These are phyloP conservation scores for Skeletonema costatum DNA, from an alignment of 108 stramenopile species.

Conservation along the genomic window DNA sequence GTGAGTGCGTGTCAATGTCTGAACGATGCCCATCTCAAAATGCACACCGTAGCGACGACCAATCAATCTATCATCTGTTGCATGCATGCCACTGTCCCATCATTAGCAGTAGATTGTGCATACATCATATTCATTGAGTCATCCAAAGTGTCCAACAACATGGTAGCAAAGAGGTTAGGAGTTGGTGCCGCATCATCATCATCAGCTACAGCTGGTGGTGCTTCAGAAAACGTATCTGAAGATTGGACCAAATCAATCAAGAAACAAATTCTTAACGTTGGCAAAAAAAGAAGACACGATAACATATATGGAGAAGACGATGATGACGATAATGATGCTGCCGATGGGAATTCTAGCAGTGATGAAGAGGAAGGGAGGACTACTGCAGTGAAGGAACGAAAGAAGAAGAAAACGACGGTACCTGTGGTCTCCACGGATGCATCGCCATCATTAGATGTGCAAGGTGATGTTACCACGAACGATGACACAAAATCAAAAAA, in stretches of 20 bases:
- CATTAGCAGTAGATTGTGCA: too few relatives aligned
- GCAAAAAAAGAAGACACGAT: conserved; percentile 42
- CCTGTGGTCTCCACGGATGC: background rate
- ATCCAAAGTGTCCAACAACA: background rate
- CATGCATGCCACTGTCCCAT: too few relatives aligned
- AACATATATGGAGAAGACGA: background rate
- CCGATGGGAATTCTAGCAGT: conserved; percentile 32
- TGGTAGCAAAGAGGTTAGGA: conserved; percentile 43
- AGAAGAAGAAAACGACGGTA: background rate
- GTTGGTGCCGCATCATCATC: conserved; percentile 41
- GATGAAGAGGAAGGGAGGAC: conserved; percentile 74
- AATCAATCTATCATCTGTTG: too few relatives aligned
- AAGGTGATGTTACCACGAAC: background rate
- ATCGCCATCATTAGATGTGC: background rate
- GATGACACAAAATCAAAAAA: conserved; percentile 14
- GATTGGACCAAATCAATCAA: conserved; percentile 35
- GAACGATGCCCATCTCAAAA: too few relatives aligned
- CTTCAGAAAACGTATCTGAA: background rate
- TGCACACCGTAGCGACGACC: too few relatives aligned
- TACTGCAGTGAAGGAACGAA: conserved; percentile 40
- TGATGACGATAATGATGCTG: conserved; percentile 51
- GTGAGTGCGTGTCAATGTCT: too few relatives aligned
- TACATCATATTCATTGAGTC: too few relatives aligned
- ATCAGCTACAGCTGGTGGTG: background rate
- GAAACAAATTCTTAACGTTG: conserved; percentile 57